phyloP scores from a whole-genome alignment of 352 stramenopile genomes.

The Thraustochytrium striatum region DNA sequence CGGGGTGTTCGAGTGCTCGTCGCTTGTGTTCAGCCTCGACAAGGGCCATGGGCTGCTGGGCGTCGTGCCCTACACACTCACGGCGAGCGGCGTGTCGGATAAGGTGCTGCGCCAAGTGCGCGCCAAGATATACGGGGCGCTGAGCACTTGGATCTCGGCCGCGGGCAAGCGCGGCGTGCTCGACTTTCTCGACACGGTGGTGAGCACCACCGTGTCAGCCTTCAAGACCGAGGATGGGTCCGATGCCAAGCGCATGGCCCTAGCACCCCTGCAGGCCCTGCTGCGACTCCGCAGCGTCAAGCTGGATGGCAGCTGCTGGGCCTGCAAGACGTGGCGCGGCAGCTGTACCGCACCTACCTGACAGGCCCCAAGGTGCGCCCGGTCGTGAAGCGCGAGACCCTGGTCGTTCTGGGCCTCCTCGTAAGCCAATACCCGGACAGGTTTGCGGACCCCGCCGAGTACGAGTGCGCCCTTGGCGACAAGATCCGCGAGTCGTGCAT shows the following conservation, averaged over 20 bases:
- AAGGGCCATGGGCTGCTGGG: neutral
- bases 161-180: neutral
- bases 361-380: slow-evolving; percentile 21
- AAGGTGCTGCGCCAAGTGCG: neutral
- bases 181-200: neutral
- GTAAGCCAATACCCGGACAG: neutral
- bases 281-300: neutral
- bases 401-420: slow-evolving; percentile 10
- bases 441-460: neutral
- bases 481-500: slow-evolving; percentile 27
- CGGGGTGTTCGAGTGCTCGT: slow-evolving; percentile 16
- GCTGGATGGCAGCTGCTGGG: neutral
- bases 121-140: slow-evolving; percentile 4
- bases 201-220: neutral
- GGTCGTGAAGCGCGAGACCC: slow-evolving; percentile 11
- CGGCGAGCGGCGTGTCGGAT: neutral
- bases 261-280: neutral
- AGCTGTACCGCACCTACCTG: neutral
- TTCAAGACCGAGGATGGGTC: neutral
- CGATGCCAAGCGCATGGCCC: neutral
- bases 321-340: neutral
- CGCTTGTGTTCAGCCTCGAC: neutral
- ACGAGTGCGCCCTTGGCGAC: slow-evolving; percentile 15
- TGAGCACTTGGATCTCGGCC: neutral
- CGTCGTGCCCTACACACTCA: neutral